These are phyloP conservation scores for Exophiala aquamarina DNA, from an alignment of 2,329 filamentous ascomycete genomes.

Conservation along the genomic window DNA sequence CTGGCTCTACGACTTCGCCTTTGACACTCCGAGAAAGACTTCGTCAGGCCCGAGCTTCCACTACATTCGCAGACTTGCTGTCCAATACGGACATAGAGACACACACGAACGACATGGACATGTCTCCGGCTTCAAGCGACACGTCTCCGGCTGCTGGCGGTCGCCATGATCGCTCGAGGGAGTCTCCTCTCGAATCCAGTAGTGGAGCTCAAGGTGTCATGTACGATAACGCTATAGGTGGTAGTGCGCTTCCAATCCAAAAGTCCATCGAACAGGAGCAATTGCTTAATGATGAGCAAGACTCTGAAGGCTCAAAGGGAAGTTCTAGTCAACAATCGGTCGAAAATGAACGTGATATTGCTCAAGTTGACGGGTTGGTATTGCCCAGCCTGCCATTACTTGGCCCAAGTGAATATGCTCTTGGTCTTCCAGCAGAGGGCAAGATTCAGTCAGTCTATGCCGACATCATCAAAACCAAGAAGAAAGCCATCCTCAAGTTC, in stretches of 20 bases:
- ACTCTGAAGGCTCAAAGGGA: slow-evolving; percentile 23
- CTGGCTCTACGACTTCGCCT: too few relatives aligned
- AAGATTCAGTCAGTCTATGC: slow-evolving; percentile 28
- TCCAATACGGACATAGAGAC: too few relatives aligned
- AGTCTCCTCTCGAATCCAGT: too few relatives aligned
- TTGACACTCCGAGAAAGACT: too few relatives aligned
- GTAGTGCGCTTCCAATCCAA: slow-evolving; percentile 25
- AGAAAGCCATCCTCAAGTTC: slow-evolving; percentile 27
- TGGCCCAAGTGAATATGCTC: slow-evolving; percentile 24
- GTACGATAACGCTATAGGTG: slow-evolving; percentile 11
- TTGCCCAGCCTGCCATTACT: slow-evolving; percentile 25
- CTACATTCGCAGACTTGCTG: too few relatives aligned
- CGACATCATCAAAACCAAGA: slow-evolving; percentile 26
- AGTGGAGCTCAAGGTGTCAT: not conserved
- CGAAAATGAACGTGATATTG: slow-evolving; percentile 24
- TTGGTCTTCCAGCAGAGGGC: slow-evolving; percentile 27
- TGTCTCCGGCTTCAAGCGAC: too few relatives aligned
- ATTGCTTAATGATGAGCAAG: slow-evolving; percentile 14
- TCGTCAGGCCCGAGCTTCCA: too few relatives aligned
- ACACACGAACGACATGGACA: too few relatives aligned
- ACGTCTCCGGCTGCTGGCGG: too few relatives aligned
- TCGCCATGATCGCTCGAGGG: too few relatives aligned
- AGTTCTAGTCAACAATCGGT: slow-evolving; percentile 30
- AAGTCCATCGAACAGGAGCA: slow-evolving; percentile 28
- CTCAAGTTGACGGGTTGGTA: slow-evolving; percentile 22